Percentiles rank a stretch among this genome's conserved stretches.
Conservation (phyloP, 768 basidiomycete genomes). For the Tubosaeta sp. region DNA sequence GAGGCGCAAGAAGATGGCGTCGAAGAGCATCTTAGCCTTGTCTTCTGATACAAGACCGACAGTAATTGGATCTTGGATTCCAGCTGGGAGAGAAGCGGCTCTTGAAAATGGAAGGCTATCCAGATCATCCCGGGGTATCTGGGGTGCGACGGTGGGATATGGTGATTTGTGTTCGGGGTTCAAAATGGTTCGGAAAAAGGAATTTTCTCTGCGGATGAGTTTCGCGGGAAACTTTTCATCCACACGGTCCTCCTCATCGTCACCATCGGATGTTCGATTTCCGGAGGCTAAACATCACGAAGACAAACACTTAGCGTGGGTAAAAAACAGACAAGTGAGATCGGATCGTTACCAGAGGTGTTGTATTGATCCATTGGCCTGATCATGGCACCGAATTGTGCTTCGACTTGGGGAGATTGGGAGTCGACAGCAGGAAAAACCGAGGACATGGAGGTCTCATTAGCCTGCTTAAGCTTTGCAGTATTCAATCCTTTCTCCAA, state of each 20-base stretch:
- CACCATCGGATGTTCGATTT: slow-evolving; percentile 32
- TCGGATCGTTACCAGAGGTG: slow-evolving; percentile 22
- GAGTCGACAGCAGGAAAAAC: slow-evolving; percentile 33
- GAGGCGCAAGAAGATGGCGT: slow-evolving; percentile 74
- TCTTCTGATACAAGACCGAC: slow-evolving; percentile 66
- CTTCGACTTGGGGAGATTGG: slow-evolving; percentile 20
- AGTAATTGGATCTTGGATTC: slow-evolving; percentile 63
- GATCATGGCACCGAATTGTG: slow-evolving; percentile 28
- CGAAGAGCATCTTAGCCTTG: slow-evolving; percentile 70
- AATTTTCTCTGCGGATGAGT: slow-evolving; percentile 71
- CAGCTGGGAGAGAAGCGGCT: slow-evolving; percentile 35
- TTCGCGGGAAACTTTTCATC: slow-evolving; percentile 74
- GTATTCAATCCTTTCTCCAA: slow-evolving; percentile 79
- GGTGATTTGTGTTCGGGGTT: slow-evolving; percentile 58
- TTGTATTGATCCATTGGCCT: slow-evolving; percentile 29
- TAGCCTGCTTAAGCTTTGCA: slow-evolving; percentile 65
- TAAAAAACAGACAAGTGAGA: not conserved
- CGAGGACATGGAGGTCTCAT: slow-evolving; percentile 30
- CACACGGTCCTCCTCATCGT: slow-evolving; percentile 65
- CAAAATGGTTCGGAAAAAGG: slow-evolving; percentile 81
- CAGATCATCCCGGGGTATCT: slow-evolving; percentile 31
- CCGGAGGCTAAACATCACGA: slow-evolving; percentile 18
- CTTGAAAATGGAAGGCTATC: slow-evolving; percentile 34
- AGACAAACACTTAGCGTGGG: slow-evolving; percentile 2
- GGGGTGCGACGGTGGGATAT: slow-evolving; percentile 25